Percentiles rank a stretch among this genome's conserved stretches.
Conservation (phyloP, 352 stramenopile species). For the Pilasporangium apinafurcum region DNA sequence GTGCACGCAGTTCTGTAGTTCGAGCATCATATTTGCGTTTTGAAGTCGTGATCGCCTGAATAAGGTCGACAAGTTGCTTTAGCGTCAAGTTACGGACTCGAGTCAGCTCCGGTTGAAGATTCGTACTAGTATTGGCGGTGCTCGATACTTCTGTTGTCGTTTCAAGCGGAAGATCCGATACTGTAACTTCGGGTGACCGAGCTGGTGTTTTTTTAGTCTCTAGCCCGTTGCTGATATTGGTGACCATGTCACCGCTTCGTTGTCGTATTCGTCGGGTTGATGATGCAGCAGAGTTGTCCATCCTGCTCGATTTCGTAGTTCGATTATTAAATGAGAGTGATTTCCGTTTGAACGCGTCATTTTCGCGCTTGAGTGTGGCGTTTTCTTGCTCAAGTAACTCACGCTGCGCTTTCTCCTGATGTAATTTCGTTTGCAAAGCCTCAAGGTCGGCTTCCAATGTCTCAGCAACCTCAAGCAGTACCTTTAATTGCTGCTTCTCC, state of each 20-base stretch:
- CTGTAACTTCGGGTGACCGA: too few relatives aligned
- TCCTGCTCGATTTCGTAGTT: too few relatives aligned
- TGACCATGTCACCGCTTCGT: constrained; percentile 11
- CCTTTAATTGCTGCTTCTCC: constrained; percentile 41
- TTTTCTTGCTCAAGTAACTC: constrained; percentile 47
- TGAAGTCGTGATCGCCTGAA: constrained; percentile 64
- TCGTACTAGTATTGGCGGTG: neutral
- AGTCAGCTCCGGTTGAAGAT: neutral
- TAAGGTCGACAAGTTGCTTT: constrained; percentile 73
- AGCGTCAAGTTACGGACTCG: constrained; percentile 46
- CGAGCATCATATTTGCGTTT: constrained; percentile 67
- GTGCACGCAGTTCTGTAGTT: constrained; percentile 24
- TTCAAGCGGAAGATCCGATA: too few relatives aligned
- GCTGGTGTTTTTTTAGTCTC: too few relatives aligned
- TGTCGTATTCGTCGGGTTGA: constrained; percentile 12
- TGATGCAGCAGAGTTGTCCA: neutral
- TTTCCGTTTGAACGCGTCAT: constrained; percentile 9
- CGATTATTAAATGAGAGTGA: neutral
- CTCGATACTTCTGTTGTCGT: too few relatives aligned
- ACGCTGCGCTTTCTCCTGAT: constrained; percentile 37
- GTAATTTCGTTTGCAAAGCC: constrained; percentile 24
- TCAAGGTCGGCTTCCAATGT: constrained; percentile 56
- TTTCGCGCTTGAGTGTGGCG: constrained; percentile 26
- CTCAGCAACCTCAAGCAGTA: constrained; percentile 58
- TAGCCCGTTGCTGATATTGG: too few relatives aligned